Conservation (phyloP, 1,284 basidiomycete genomes). For the Apiotrichum gracile region DNA sequence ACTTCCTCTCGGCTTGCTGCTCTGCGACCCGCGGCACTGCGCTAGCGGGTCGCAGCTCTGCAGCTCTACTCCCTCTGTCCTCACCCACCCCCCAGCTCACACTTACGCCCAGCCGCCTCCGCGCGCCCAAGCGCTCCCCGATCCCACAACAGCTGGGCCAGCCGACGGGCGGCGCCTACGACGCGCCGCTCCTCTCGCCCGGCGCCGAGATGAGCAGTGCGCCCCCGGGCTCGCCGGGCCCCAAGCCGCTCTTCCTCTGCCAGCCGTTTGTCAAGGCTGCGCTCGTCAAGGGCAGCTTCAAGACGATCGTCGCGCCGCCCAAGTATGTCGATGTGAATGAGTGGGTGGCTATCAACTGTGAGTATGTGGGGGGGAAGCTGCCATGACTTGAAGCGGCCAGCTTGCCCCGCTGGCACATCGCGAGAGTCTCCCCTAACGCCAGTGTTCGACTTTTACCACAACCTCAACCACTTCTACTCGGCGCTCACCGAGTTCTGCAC, state of each 20-base stretch:
- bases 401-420: background rate
- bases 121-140: slow-evolving; percentile 43
- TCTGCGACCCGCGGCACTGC: no score
- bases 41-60: no score
- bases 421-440: background rate
- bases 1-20: no score
- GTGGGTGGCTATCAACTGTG: slow-evolving; percentile 96
- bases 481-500: slow-evolving; percentile 94
- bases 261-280: slow-evolving; percentile 95
- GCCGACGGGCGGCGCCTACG: slow-evolving; percentile 23
- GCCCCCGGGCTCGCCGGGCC: slow-evolving; percentile 17
- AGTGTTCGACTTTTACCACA: slow-evolving; percentile 96
- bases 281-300: slow-evolving; percentile 96
- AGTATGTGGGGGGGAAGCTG: slow-evolving; percentile 38
- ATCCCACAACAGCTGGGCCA: slow-evolving; percentile 19
- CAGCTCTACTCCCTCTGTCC: no score
- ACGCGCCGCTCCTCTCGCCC: slow-evolving; percentile 35
- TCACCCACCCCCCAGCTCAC: background rate
- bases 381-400: no score
- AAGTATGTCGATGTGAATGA: slow-evolving; percentile 97
- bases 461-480: slow-evolving; percentile 95
- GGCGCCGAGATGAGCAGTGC: slow-evolving; percentile 25
- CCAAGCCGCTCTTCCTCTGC: slow-evolving; percentile 73
- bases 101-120: slow-evolving; percentile 37
- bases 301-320: slow-evolving; percentile 94